Evolutionary conservation across 2,329 filamentous ascomycete species (phyloP), one percentile per base, ranked within the genome.

Genomic region (Cladosporium sp.): DNA sequence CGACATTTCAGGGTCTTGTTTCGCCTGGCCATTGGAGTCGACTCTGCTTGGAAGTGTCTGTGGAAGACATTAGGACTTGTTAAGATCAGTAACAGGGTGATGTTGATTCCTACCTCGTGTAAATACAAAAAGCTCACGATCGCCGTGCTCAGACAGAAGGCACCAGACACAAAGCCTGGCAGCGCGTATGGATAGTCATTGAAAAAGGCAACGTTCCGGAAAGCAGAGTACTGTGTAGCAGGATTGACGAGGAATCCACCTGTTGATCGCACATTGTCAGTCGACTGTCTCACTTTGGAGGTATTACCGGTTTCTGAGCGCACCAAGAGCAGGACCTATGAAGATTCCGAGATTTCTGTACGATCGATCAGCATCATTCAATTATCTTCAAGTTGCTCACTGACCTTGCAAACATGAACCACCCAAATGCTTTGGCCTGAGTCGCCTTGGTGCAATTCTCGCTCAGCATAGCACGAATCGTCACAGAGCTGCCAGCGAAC

Each of bases 401-500:
- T 28, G 39, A 51, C 49, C 84, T 63, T 0, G 82, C 78, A 68
- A 93, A 90, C 9, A 88, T 88, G 69, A 92, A 92, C 78, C 85
- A 88, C 67, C 86, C 86, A 68, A 92, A 94, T 0, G 87, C 85
- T 28, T 80, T 76, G 0, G 89, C 89, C 72, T 92, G 89, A 0
- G 86, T 92, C 62, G 82, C 80, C 5, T 82, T 75, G 0, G 86
- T 89, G 70, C 84, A 88, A 64, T 86, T 84, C 73, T 94, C 90
- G 17, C 83, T 82, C 30, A 93, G 79, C 87, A 93, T 92, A 6
- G 89, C 86, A 28, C 90, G 81, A 58, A 93, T 84, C 5, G 89
- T 88, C 62, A 93, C 84, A 50, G 89, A 80, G 6, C 85, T 88
- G 0, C 89, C 89, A 0, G 86, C 85, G 70, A 93, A 92, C 4